These are phyloP conservation scores for Neonectria hederae DNA, from an alignment of 2,329 filamentous ascomycete genomes.

Conservation along the genomic window DNA sequence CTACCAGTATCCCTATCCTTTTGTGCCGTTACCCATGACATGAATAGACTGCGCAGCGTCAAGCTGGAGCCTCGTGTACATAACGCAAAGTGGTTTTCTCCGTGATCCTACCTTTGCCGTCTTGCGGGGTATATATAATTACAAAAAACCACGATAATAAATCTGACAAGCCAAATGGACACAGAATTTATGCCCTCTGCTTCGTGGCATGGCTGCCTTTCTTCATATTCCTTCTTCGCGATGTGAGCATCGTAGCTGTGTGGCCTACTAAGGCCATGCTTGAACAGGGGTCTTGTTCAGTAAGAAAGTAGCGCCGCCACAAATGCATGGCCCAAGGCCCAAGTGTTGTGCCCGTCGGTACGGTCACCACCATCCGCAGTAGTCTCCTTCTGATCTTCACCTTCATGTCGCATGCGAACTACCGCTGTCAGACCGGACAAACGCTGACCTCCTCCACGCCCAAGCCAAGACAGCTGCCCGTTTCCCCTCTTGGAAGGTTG, in stretches of 20 bases:
- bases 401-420: conserved; percentile 27
- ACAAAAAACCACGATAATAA: conserved; percentile 20
- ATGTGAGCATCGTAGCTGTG: conserved; percentile 30
- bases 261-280: conserved; percentile 29
- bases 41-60: conserved; percentile 39
- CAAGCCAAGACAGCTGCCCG: conserved; percentile 4
- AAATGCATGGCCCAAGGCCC: conserved; percentile 29
- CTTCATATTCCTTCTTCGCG: neutral
- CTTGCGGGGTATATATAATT: conserved; percentile 29
- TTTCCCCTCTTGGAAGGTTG: conserved; percentile 4
- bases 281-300: conserved; percentile 38
- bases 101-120: conserved; percentile 27
- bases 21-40: conserved; percentile 43
- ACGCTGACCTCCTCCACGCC: conserved; percentile 5
- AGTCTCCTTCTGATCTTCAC: conserved; percentile 27
- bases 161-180: conserved; percentile 18
- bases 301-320: conserved; percentile 42
- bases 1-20: conserved; percentile 35
- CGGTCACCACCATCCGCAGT: conserved; percentile 21
- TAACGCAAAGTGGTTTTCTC: conserved; percentile 32
- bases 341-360: conserved; percentile 22
- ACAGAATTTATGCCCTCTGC: neutral
- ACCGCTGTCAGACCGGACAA: conserved; percentile 24
- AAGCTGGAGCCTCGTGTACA: conserved; percentile 39
- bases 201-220: conserved; percentile 21